Conservation (phyloP, 495 filamentous ascomycete genomes). For the Annulohypoxylon stygium region DNA sequence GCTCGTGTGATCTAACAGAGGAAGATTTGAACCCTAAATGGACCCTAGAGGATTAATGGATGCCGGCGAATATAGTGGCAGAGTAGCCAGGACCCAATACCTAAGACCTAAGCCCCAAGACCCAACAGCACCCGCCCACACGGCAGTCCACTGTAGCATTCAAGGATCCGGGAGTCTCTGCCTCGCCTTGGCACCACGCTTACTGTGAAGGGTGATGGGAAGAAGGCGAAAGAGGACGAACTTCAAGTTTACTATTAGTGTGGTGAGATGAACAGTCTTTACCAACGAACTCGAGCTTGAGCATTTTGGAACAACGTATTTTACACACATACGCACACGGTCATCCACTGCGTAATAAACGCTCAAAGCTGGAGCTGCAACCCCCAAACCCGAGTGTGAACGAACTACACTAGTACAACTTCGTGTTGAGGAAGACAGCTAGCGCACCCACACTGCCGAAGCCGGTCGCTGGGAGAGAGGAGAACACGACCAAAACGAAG, state of each 20-base stretch:
- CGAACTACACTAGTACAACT: constrained; percentile 28
- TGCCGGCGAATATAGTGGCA: constrained; percentile 16
- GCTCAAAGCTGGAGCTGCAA: constrained; percentile 6
- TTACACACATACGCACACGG: constrained; percentile 1
- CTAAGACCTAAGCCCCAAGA: neutral
- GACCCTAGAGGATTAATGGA: constrained; percentile 6
- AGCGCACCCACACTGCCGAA: constrained; percentile 42
- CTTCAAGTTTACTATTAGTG: neutral
- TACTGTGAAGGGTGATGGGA: constrained; percentile 42
- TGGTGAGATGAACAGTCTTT: constrained; percentile 5
- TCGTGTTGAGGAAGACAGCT: constrained; percentile 30
- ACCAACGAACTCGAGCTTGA: constrained; percentile 14
- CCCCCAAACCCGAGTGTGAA: constrained; percentile 18
- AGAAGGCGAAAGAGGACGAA: neutral
- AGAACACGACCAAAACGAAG: constrained; percentile 25
- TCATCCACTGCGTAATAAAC: constrained; percentile 7
- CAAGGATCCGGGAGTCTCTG: constrained; percentile 39
- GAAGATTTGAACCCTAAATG: neutral
- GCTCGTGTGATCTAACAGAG: constrained; percentile 26
- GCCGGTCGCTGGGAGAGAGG: constrained; percentile 30
- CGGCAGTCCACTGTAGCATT: constrained; percentile 43
- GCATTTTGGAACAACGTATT: constrained; percentile 22
- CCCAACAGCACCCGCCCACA: constrained; percentile 30
- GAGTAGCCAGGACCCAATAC: too few relatives aligned
- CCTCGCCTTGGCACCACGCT: constrained; percentile 49